Conservation (phyloP, 306 rosid species). For the Mimosa bimucronata region DNA sequence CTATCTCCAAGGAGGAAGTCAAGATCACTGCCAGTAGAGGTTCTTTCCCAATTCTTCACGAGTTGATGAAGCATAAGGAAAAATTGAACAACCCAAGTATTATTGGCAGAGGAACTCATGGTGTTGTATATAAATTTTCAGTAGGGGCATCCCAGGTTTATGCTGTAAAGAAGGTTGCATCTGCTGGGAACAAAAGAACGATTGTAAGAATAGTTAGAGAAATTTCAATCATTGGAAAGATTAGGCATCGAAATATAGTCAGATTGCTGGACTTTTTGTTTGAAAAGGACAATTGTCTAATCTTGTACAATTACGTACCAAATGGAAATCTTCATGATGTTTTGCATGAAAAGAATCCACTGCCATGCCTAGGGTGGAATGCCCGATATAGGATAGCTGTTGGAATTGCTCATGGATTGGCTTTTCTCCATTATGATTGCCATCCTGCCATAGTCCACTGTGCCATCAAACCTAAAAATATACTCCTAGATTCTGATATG, state of each 20-base stretch:
- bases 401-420: conserved; percentile 77
- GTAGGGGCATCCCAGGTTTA: background rate
- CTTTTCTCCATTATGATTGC: conserved; percentile 78
- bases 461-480: conserved; percentile 81
- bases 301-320: conserved; percentile 66
- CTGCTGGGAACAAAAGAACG: background rate
- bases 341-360: conserved; percentile 61
- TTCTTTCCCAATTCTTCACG: background rate
- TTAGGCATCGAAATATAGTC: conserved; percentile 74
- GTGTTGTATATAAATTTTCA: background rate
- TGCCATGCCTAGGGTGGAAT: conserved; percentile 56
- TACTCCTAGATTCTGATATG: conserved; percentile 85
- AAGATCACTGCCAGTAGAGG: background rate
- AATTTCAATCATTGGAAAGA: conserved; percentile 56
- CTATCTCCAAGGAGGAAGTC: background rate
- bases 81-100: background rate
- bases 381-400: conserved; percentile 67
- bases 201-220: conserved; percentile 61
- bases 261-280: conserved; percentile 68
- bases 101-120: background rate
- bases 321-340: conserved; percentile 88
- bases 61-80: background rate
- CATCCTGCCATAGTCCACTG: conserved; percentile 78
- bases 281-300: conserved; percentile 56
- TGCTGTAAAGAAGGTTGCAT: background rate